Percentiles rank a stretch among this genome's conserved stretches.
Evolutionary conservation across 192 early-diverging fungal genomes (phyloP).

Genomic region (Haplosporangium gracile): DNA sequence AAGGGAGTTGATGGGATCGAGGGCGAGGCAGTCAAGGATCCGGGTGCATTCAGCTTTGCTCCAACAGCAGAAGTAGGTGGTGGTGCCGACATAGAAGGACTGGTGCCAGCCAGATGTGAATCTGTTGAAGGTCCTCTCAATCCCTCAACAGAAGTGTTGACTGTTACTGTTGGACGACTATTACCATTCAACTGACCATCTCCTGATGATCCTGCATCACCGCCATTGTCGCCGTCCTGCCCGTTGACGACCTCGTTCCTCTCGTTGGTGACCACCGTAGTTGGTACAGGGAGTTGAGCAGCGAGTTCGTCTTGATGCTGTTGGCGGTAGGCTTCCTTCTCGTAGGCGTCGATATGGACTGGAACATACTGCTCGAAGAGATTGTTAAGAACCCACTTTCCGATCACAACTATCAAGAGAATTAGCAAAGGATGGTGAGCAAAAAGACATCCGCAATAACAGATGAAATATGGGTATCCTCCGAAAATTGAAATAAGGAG

Average conservation of each 20-base stretch:
- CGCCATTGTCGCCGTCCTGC: neutral
- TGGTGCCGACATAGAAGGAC: neutral
- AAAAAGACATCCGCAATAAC: conserved; percentile 43
- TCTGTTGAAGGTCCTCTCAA: neutral
- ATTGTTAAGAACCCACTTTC: conserved; percentile 86
- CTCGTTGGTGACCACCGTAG: conserved; percentile 43
- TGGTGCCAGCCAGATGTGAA: neutral
- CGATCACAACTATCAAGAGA: conserved; percentile 76
- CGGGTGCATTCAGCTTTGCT: conserved; percentile 14
- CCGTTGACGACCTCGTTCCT: conserved; percentile 31
- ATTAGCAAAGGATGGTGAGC: neutral
- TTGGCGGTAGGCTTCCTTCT: conserved; percentile 56
- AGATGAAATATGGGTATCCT: no score
- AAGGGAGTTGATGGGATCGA: conserved; percentile 36
- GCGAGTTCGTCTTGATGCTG: conserved; percentile 44
- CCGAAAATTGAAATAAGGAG: neutral
- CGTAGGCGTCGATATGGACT: conserved; percentile 63
- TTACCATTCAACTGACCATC: neutral
- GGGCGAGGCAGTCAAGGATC: conserved; percentile 46
- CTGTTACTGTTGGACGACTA: conserved; percentile 29
- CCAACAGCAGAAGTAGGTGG: conserved; percentile 19
- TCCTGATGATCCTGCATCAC: conserved; percentile 10
- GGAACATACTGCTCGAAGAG: conserved; percentile 73
- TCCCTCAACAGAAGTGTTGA: conserved; percentile 45
- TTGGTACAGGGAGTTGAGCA: conserved; percentile 12